Percentiles rank a stretch among this genome's conserved stretches.
Conservation (phyloP, 805 yeast species). For the Ogataea methylovora region DNA sequence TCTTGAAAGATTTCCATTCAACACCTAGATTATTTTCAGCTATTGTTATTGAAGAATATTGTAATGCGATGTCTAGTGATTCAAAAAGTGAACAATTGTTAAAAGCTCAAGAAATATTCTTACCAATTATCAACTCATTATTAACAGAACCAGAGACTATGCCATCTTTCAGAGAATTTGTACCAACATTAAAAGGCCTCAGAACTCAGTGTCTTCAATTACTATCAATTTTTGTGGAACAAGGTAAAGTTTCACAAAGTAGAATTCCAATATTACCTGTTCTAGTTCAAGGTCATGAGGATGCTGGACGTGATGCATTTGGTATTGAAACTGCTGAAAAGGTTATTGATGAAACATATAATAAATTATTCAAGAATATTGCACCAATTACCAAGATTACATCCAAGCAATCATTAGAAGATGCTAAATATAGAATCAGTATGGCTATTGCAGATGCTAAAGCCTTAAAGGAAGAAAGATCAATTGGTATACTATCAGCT, state of each 20-base stretch:
- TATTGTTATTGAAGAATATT: slow-evolving; percentile 64
- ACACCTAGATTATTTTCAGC: slow-evolving; percentile 74
- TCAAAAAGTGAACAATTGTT: slow-evolving; percentile 7
- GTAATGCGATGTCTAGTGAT: slow-evolving; percentile 20
- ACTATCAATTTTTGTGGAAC: slow-evolving; percentile 67
- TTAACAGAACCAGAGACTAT: slow-evolving; percentile 35
- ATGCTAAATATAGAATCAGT: slow-evolving; percentile 61
- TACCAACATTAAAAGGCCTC: slow-evolving; percentile 77
- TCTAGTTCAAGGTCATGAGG: slow-evolving; percentile 88
- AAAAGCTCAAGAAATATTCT: slow-evolving; percentile 5
- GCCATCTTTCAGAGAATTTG: slow-evolving; percentile 72
- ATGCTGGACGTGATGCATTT: slow-evolving; percentile 93
- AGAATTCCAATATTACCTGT: slow-evolving; percentile 80
- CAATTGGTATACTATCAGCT: slow-evolving; percentile 58
- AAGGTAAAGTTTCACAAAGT: slow-evolving; percentile 62
- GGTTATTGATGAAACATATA: slow-evolving; percentile 54
- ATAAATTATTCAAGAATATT: slow-evolving; percentile 54
- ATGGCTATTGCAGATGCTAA: slow-evolving; percentile 66
- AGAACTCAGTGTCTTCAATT: slow-evolving; percentile 84
- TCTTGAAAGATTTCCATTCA: slow-evolving; percentile 56
- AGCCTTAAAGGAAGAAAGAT: slow-evolving; percentile 40
- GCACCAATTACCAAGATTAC: slow-evolving; percentile 64
- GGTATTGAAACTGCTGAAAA: slow-evolving; percentile 70
- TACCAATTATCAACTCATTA: slow-evolving; percentile 21
- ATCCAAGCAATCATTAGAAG: slow-evolving; percentile 67